Conservation (phyloP, 352 stramenopile genomes). For the Phytopythium mirpurense region DNA sequence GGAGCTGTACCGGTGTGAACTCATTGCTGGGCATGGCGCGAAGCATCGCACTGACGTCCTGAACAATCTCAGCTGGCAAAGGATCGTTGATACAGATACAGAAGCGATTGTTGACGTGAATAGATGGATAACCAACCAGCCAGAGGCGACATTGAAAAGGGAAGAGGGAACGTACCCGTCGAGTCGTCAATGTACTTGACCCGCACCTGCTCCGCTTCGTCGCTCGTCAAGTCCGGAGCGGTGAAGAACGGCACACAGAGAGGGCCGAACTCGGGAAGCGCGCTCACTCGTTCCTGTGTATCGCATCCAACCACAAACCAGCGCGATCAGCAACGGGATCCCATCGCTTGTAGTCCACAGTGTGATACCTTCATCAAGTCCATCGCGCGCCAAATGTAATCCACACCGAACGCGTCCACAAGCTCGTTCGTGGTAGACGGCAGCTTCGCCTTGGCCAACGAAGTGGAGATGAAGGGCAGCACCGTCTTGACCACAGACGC, state of each 20-base stretch:
- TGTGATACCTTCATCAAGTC: constrained; percentile 71
- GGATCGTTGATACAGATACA: too few species aligned
- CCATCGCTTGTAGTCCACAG: neutral
- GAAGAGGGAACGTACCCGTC: constrained; percentile 26
- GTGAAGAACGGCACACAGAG: constrained; percentile 73
- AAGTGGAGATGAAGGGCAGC: constrained; percentile 54
- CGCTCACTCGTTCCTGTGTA: constrained; percentile 66
- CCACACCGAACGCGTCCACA: constrained; percentile 43
- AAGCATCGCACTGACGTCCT: constrained; percentile 37
- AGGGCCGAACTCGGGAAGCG: constrained; percentile 72
- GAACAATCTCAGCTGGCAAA: constrained; percentile 50
- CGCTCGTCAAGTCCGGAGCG: constrained; percentile 44
- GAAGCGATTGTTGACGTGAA: too few species aligned
- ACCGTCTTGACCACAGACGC: constrained; percentile 48
- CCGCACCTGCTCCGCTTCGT: constrained; percentile 57
- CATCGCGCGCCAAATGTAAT: constrained; percentile 75
- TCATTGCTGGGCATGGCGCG: constrained; percentile 49
- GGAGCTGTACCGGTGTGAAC: constrained; percentile 66
- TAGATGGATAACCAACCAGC: too few species aligned
- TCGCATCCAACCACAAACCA: neutral
- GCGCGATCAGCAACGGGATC: neutral
- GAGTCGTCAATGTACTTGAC: constrained; percentile 64
- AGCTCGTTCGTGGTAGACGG: constrained; percentile 26
- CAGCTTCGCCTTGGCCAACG: constrained; percentile 27
- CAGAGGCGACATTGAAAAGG: too few species aligned